These are phyloP conservation scores for Candida silvicultrix DNA, from an alignment of 805 yeast genomes.

Conservation along the genomic window DNA sequence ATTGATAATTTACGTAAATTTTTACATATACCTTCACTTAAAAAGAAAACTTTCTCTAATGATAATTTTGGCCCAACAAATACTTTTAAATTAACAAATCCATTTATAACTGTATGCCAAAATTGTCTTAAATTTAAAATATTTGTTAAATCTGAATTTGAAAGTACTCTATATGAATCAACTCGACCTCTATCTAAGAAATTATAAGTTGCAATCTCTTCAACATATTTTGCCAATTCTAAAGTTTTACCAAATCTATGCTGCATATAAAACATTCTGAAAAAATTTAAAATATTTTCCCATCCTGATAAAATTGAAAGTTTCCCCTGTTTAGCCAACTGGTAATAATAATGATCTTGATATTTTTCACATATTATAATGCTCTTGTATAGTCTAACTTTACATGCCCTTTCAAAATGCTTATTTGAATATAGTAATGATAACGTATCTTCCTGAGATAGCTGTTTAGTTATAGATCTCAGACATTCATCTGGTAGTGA, in stretches of 20 bases:
- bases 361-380: conserved; percentile 20
- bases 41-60: conserved; percentile 9
- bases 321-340: conserved; percentile 4
- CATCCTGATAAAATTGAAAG: conserved; percentile 14
- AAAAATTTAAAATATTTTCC: conserved; percentile 12
- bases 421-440: conserved; percentile 8
- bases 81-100: conserved; percentile 8
- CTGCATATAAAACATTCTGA: conserved; percentile 8
- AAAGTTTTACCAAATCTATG: background rate
- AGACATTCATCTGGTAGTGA: conserved; percentile 15
- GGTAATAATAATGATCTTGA: conserved; percentile 15
- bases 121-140: conserved; percentile 15
- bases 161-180: conserved; percentile 11
- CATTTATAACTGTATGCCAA: conserved; percentile 14
- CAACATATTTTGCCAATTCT: conserved; percentile 9
- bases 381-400: conserved; percentile 14
- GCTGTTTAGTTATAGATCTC: conserved; percentile 5
- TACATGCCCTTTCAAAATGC: conserved; percentile 9
- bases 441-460: conserved; percentile 14
- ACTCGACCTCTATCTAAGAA: conserved; percentile 17
- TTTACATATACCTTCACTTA: background rate
- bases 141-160: conserved; percentile 7
- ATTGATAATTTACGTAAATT: conserved; percentile 7
- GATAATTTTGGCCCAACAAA: conserved; percentile 13
- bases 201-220: conserved; percentile 14